Conservation (phyloP, 352 stramenopile species). For the Globisporangium cystogenes region DNA sequence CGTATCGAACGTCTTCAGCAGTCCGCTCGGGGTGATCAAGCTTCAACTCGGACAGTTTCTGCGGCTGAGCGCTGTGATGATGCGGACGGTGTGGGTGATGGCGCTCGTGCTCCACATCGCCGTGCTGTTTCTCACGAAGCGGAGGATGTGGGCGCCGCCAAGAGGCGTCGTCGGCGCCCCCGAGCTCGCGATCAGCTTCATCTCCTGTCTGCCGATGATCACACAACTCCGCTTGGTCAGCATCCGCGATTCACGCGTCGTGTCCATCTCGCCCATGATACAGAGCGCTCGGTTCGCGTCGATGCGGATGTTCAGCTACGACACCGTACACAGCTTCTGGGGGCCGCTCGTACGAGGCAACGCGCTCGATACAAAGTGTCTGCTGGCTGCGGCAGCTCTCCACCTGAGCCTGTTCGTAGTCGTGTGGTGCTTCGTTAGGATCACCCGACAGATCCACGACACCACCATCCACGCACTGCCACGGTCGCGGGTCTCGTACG, state of each 20-base stretch:
- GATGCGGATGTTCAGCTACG: neutral
- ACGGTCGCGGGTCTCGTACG: conserved; percentile 12
- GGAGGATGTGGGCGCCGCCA: conserved; percentile 2
- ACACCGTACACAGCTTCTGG: neutral
- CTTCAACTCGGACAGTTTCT: conserved; percentile 13
- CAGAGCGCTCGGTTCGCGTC: neutral
- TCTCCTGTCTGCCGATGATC: conserved; percentile 10
- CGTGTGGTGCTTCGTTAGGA: neutral
- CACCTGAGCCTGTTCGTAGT: neutral
- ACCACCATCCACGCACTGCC: conserved; percentile 7
- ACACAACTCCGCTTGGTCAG: conserved; percentile 1
- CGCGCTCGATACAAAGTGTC: conserved; percentile 10
- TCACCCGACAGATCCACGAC: too few relatives aligned
- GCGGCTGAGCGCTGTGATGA: conserved; percentile 17
- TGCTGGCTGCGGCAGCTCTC: neutral
- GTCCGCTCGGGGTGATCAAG: conserved; percentile 9
- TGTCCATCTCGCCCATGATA: conserved; percentile 6
- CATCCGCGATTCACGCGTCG: conserved; percentile 6
- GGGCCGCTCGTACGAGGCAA: neutral
- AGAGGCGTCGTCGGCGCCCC: conserved; percentile 4
- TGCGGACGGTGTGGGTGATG: conserved; percentile 24
- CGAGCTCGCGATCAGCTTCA: conserved; percentile 9
- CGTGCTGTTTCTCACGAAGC: too few relatives aligned
- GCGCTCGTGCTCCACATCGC: conserved; percentile 10
- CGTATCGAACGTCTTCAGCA: conserved; percentile 16